Conservation (phyloP, 1,284 basidiomycete genomes). For the Schizophyllum amplum region DNA sequence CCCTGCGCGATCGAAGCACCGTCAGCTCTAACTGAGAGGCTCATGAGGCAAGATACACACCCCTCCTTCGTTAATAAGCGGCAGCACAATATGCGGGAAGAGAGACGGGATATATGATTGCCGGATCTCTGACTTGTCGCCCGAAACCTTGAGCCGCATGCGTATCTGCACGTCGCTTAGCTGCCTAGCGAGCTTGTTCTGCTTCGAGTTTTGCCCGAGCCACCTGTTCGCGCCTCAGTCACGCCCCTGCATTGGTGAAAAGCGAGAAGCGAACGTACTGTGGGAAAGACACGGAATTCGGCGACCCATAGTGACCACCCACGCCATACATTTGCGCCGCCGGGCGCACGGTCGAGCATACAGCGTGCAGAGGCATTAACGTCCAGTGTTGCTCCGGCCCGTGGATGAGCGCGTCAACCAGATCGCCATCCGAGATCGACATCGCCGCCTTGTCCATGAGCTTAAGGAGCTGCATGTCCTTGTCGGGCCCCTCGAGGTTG, state of each 20-base stretch:
- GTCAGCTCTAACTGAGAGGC: conserved; percentile 2
- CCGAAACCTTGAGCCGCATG: conserved; percentile 91
- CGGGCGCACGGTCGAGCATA: conserved; percentile 83
- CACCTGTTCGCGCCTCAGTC: too few species aligned
- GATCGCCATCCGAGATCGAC: conserved; percentile 90
- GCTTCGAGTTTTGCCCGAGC: conserved; percentile 97
- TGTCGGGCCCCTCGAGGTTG: conserved; percentile 55
- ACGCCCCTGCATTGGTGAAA: conserved; percentile 1
- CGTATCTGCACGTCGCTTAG: conserved; percentile 89
- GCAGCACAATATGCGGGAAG: conserved; percentile 72
- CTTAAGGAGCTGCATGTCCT: conserved; percentile 64
- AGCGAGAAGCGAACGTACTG: conserved; percentile 42
- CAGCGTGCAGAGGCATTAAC: conserved; percentile 89
- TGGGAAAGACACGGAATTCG: conserved; percentile 70
- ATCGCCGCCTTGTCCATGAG: conserved; percentile 86
- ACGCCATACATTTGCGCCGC: conserved; percentile 75
- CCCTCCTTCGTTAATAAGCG: conserved; percentile 64
- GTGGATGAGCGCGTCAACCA: conserved; percentile 93
- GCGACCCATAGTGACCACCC: conserved; percentile 60
- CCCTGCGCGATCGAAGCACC: conserved; percentile 36
- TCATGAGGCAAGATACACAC: conserved; percentile 31
- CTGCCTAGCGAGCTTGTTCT: conserved; percentile 73
- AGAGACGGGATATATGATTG: conserved; percentile 87
- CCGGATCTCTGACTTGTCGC: conserved; percentile 82
- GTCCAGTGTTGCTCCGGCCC: conserved; percentile 95